A percentile compares a stretch with the other conserved stretches of the same genome.
Conservation (phyloP, 768 basidiomycete species). For the Rhodotorula diobovata region DNA sequence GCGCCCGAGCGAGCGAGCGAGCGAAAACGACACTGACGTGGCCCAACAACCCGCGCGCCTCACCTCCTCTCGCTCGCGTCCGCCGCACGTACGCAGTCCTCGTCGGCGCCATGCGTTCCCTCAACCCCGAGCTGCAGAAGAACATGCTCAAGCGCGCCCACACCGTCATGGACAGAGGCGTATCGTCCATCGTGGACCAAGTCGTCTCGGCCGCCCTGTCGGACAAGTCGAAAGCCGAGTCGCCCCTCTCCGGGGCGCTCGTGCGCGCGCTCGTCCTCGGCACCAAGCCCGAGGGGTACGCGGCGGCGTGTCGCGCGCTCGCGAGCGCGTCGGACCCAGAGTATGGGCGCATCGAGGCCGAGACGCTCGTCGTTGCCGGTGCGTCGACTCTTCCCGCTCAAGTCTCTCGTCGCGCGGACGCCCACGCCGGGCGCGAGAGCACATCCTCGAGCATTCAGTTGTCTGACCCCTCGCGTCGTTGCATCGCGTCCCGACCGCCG, state of each 20-base stretch:
- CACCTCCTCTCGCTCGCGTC: too few relatives aligned
- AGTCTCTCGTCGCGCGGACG: not conserved
- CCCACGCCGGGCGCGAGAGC: too few relatives aligned
- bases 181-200: slow-evolving; percentile 9
- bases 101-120: slow-evolving; percentile 25
- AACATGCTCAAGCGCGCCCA: slow-evolving; percentile 16
- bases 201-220: slow-evolving; percentile 19
- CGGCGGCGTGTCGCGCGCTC: slow-evolving; percentile 18
- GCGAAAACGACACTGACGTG: not conserved
- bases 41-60: too few relatives aligned
- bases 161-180: slow-evolving; percentile 4
- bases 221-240: not conserved
- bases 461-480: too few relatives aligned
- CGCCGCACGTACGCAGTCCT: slow-evolving; percentile 6
- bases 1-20: too few relatives aligned
- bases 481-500: too few relatives aligned
- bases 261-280: slow-evolving; percentile 28
- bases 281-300: slow-evolving; percentile 9
- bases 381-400: not conserved
- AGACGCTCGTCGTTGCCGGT: slow-evolving; percentile 10
- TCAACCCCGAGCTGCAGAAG: not conserved
- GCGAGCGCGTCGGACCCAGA: slow-evolving; percentile 9
- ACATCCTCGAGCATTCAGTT: not conserved
- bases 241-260: slow-evolving; percentile 21
- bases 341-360: slow-evolving; percentile 10